These are phyloP conservation scores for Cryptosporidium felis DNA, from an alignment of 169 alveolate species.

Conservation along the genomic window DNA sequence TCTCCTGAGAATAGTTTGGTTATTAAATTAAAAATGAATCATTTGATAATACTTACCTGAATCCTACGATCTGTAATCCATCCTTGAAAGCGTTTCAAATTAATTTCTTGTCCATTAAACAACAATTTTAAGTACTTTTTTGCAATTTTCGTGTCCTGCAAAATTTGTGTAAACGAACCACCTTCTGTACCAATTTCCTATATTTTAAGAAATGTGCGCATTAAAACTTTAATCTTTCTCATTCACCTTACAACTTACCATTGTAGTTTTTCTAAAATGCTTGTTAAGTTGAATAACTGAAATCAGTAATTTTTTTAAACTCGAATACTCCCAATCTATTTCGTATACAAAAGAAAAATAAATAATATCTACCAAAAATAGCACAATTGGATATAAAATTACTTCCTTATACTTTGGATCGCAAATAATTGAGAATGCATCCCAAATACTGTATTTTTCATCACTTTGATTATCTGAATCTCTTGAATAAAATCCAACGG, in stretches of 20 bases:
- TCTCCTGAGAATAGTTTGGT: conserved; percentile 2
- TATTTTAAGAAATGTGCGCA: not conserved
- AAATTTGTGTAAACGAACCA: not conserved
- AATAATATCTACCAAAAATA: conserved; percentile 32
- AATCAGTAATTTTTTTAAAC: conserved; percentile 28
- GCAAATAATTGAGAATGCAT: conserved; percentile 37
- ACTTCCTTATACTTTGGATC: conserved; percentile 56
- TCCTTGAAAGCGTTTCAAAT: conserved; percentile 24
- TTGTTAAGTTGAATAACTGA: conserved; percentile 7
- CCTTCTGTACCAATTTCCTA: conserved; percentile 56
- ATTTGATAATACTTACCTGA: conserved; percentile 6
- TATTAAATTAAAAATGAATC: not conserved
- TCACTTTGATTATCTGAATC: not conserved
- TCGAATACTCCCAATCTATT: conserved; percentile 12
- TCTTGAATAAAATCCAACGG: conserved; percentile 18
- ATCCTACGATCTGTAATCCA: conserved; percentile 71
- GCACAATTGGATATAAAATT: conserved; percentile 30
- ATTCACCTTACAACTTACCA: conserved; percentile 16
- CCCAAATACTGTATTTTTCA: conserved; percentile 38
- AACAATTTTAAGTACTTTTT: conserved; percentile 36
- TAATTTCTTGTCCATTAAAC: conserved; percentile 22
- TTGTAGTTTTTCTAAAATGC: conserved; percentile 61
- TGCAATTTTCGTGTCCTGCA: conserved; percentile 38
- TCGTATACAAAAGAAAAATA: conserved; percentile 65
- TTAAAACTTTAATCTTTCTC: not conserved